Evolutionary conservation across 2,329 filamentous ascomycete species (phyloP).

Genomic region (Fusarium haematococcum): DNA sequence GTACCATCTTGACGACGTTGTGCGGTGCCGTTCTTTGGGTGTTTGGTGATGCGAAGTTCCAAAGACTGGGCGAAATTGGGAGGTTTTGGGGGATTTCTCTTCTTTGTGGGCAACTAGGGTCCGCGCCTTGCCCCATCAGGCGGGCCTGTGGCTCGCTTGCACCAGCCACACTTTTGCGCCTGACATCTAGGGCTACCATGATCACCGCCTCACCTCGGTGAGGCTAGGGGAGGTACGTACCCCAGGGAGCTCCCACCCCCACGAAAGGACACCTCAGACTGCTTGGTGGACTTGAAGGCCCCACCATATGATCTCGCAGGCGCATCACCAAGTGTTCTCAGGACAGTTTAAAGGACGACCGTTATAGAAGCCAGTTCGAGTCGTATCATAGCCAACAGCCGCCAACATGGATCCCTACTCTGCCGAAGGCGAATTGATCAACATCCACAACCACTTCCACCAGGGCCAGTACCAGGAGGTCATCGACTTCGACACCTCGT

Average conservation of each 20-base stretch:
- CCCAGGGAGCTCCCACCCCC: conserved; percentile 22
- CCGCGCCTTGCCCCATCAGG: conserved; percentile 50
- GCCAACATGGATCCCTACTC: conserved; percentile 76
- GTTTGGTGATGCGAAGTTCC: conserved; percentile 58
- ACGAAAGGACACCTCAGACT: conserved; percentile 35
- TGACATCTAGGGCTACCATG: conserved; percentile 39
- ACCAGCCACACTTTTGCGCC: conserved; percentile 42
- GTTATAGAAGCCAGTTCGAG: conserved; percentile 16
- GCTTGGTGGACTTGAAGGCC: conserved; percentile 30
- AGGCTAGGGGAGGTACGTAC: conserved; percentile 39
- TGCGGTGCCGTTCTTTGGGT: conserved; percentile 56
- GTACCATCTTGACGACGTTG: conserved; percentile 64
- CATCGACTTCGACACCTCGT: conserved; percentile 84
- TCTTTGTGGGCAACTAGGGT: conserved; percentile 59
- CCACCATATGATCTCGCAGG: conserved; percentile 44
- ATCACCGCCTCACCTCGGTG: conserved; percentile 37
- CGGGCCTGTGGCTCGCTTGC: conserved; percentile 41
- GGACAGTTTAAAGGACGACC: conserved; percentile 35
- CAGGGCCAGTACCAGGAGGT: conserved; percentile 89
- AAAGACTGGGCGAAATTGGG: conserved; percentile 53
- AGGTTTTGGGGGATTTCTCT: conserved; percentile 58
- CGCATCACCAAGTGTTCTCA: conserved; percentile 48
- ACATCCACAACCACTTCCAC: conserved; percentile 78
- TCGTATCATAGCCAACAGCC: conserved; percentile 31
- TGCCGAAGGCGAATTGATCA: conserved; percentile 77